Conservation (phyloP, 305 asterid species). For the Andrographis paniculata region DNA sequence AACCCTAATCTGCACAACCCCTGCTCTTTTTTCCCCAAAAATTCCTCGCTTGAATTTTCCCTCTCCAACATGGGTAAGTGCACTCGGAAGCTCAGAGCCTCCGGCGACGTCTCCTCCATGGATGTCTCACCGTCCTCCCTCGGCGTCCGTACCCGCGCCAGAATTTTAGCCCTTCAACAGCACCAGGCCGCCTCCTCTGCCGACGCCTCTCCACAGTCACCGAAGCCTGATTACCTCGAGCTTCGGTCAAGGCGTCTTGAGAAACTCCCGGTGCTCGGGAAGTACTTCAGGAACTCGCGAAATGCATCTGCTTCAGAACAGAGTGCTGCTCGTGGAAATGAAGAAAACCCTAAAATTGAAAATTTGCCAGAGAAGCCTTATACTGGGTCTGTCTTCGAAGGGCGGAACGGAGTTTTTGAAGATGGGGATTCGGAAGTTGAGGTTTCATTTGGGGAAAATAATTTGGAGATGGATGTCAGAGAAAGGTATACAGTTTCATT, state of each 20-base stretch:
- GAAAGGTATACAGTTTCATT: background rate
- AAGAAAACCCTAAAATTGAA: background rate
- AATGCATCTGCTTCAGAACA: background rate
- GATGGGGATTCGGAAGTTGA: background rate
- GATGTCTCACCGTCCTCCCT: slow-evolving; percentile 35
- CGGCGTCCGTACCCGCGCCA: slow-evolving; percentile 9
- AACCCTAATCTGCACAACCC: slow-evolving; percentile 17
- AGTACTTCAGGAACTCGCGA: background rate
- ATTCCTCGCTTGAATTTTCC: background rate
- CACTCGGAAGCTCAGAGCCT: slow-evolving; percentile 41
- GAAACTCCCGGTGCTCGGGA: background rate
- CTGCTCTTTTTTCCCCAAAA: slow-evolving; percentile 9
- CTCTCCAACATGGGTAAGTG: slow-evolving; percentile 41
- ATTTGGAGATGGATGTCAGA: slow-evolving; percentile 3
- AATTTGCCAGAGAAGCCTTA: background rate
- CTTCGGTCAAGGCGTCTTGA: slow-evolving; percentile 9
- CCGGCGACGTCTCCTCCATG: slow-evolving; percentile 40
- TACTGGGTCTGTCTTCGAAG: background rate
- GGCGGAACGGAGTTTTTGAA: background rate
- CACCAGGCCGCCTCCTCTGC: background rate
- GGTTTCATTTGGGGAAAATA: slow-evolving; percentile 1
- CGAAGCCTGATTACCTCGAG: slow-evolving; percentile 4
- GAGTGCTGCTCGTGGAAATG: background rate
- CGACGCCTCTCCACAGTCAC: background rate
- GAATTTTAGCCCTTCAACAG: background rate